These are phyloP conservation scores for Tuber borchii DNA, from an alignment of 495 filamentous ascomycete species.

Conservation along the genomic window DNA sequence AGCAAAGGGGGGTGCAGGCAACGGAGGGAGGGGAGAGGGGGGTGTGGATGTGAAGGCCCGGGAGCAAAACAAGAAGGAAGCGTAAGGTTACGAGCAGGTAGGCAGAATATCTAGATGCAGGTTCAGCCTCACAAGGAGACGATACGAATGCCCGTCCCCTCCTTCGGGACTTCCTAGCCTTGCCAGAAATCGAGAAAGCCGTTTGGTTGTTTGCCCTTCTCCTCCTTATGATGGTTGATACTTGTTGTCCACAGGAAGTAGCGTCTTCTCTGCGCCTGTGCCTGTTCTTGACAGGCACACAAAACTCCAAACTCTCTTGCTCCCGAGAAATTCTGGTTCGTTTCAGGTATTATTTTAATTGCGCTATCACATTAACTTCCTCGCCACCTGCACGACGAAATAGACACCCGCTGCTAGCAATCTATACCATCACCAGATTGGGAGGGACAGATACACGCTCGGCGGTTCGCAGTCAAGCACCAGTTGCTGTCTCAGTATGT, in stretches of 20 bases:
- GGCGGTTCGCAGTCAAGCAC: not conserved
- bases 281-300: not conserved
- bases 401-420: slow-evolving; percentile 25
- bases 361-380: not conserved
- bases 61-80: slow-evolving; percentile 22
- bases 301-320: not conserved
- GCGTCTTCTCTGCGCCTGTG: not conserved
- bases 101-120: slow-evolving; percentile 27
- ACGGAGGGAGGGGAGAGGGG: slow-evolving; percentile 19
- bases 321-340: not conserved
- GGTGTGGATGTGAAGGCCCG: slow-evolving; percentile 25
- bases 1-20: not conserved
- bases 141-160: slow-evolving; percentile 28
- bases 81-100: slow-evolving; percentile 19
- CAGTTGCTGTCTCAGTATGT: not conserved
- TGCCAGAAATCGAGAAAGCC: slow-evolving; percentile 19
- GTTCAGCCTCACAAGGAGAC: slow-evolving; percentile 39
- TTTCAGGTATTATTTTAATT: not conserved
- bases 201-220: not conserved
- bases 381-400: not conserved
- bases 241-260: not conserved
- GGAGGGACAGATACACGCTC: slow-evolving; percentile 21
- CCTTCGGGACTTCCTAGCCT: slow-evolving; percentile 31
- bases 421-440: slow-evolving; percentile 20
- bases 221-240: not conserved